Base-by-base conservation (phyloP, 305 asterid species). In the Rubia tinctorum region DNA sequence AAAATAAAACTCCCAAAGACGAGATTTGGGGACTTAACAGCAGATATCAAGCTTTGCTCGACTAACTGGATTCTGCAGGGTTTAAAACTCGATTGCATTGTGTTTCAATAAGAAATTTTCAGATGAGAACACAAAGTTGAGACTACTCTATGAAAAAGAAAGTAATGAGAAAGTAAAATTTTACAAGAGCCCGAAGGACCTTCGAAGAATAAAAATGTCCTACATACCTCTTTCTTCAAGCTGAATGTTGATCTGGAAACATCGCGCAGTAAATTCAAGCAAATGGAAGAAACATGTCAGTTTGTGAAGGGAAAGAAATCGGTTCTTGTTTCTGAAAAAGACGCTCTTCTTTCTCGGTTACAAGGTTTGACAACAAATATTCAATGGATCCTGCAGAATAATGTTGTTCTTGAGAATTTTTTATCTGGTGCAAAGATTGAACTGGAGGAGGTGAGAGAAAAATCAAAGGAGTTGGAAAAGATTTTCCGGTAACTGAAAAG, bases 371-470 rank as follows among this genome's bases (percentile, higher is more conserved):
- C 98, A n/a, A 90, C 83, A 74, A 92, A 80, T 75, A 85, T 91
- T 95, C 96, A 82, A 89, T 1, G 84, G 49, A 82, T 92, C 27
- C 76, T 92, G 80, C 95, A 85, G 65, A 89, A 84, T 74, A 92
- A 91, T 80, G 93, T 90, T 17, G 87, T 89, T 71, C 90, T 91
- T 66, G 98, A 95, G 86, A 85, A 80, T 73, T 83, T 94, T 20
- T 87, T 95, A 40, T 88, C 85, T 30, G 80, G 81, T 42, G 93
- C 95, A 69, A 92, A 85, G 82, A 80, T 90, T 73, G 99, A 95
- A 77, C 90, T 95, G 66, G 96, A 89, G 86, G 96, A 94, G 71
- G 73, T 95, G 87, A 95, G 91, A 86, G 96, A 89, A 78, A 92
- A 88, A 76, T 88, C 99, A 4, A 92, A 89, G 81, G 95, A 96